These are phyloP conservation scores for Akanthomyces dipterigenus DNA, from an alignment of 2,329 filamentous ascomycete species.

Conservation along the genomic window DNA sequence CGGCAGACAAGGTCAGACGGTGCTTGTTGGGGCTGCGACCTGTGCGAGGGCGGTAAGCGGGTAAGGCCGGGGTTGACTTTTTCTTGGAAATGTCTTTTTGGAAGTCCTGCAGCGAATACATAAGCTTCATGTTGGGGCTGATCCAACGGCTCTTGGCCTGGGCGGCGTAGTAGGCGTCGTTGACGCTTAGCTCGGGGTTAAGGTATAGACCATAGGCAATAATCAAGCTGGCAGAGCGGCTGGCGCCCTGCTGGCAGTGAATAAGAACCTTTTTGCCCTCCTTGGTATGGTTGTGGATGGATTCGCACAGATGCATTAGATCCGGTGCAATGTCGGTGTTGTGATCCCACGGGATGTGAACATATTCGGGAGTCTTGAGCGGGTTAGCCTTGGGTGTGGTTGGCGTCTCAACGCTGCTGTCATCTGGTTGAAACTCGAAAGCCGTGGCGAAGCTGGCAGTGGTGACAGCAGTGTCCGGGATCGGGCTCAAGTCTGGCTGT, in stretches of 20 bases:
- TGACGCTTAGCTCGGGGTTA: conserved; percentile 68
- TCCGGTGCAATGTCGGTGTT: conserved; percentile 80
- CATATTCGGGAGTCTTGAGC: conserved; percentile 64
- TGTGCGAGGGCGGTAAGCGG: conserved; percentile 39
- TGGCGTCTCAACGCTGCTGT: conserved; percentile 32
- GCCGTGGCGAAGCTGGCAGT: conserved; percentile 53
- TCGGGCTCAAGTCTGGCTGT: conserved; percentile 33
- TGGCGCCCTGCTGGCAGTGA: conserved; percentile 82
- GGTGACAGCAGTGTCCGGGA: conserved; percentile 50
- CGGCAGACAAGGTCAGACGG: conserved; percentile 52
- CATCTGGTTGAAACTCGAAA: conserved; percentile 47
- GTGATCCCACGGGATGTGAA: conserved; percentile 83
- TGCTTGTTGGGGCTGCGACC: conserved; percentile 55
- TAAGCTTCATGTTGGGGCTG: conserved; percentile 84
- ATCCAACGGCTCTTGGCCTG: conserved; percentile 82
- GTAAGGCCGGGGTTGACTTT: conserved; percentile 35
- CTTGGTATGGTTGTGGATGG: conserved; percentile 64
- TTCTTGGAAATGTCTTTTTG: conserved; percentile 55
- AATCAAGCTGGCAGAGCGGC: conserved; percentile 76
- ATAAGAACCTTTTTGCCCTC: conserved; percentile 73
- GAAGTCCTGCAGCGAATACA: conserved; percentile 84
- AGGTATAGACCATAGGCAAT: conserved; percentile 81
- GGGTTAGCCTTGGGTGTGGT: conserved; percentile 49
- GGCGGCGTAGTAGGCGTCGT: conserved; percentile 75
- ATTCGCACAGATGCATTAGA: conserved; percentile 66